Conservation (phyloP, 805 yeast genomes). For the Sugiyamaella mastotermitis region DNA sequence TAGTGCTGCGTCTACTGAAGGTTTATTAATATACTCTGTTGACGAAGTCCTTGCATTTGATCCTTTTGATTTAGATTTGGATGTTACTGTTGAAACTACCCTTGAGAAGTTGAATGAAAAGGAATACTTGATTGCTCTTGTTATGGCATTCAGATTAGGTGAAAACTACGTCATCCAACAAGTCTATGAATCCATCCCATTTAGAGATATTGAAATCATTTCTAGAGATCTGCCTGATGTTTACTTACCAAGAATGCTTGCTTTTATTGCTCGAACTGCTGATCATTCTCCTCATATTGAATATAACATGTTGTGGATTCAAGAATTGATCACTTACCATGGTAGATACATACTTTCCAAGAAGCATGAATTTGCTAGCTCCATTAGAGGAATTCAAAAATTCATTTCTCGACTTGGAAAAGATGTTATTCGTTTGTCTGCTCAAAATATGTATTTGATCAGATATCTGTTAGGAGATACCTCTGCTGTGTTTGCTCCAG, state of each 20-base stretch:
- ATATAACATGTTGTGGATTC: conserved; percentile 77
- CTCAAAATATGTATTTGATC: conserved; percentile 23
- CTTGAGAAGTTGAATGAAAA: conserved; percentile 51
- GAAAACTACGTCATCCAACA: conserved; percentile 66
- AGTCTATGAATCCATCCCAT: conserved; percentile 68
- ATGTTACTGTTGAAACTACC: conserved; percentile 79
- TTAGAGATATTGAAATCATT: conserved; percentile 62
- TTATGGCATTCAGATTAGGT: conserved; percentile 91
- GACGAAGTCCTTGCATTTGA: conserved; percentile 75
- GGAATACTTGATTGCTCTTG: conserved; percentile 69
- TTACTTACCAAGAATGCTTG: conserved; percentile 61
- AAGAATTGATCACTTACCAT: conserved; percentile 59
- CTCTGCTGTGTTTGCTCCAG: conserved; percentile 23
- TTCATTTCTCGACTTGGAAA: conserved; percentile 70
- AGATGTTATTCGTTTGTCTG: conserved; percentile 41
- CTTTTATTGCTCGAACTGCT: conserved; percentile 61
- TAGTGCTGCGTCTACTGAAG: conserved; percentile 95
- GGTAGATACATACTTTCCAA: conserved; percentile 66
- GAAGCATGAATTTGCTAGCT: conserved; percentile 55
- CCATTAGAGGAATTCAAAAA: conserved; percentile 65
- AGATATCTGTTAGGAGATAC: conserved; percentile 16
- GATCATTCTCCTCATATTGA: conserved; percentile 78
- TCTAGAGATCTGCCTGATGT: conserved; percentile 68
- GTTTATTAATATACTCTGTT: conserved; percentile 73
- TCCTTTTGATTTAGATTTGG: conserved; percentile 91